These are phyloP conservation scores for Diplocarpon mali DNA, from an alignment of 2,329 filamentous ascomycete genomes.

Conservation along the genomic window DNA sequence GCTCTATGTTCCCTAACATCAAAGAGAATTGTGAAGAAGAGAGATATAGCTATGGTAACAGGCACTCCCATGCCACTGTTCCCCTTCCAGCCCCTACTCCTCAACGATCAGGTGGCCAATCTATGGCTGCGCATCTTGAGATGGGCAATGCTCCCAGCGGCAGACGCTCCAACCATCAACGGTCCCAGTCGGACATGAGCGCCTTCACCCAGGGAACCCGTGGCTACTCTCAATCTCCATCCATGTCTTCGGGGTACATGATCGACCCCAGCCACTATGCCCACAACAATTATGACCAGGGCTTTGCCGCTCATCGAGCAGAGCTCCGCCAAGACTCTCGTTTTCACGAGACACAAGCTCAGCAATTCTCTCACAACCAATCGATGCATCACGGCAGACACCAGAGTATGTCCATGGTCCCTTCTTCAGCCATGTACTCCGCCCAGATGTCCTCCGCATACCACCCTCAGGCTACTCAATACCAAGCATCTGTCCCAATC, in stretches of 20 bases:
- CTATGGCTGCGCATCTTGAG: slow-evolving; percentile 20
- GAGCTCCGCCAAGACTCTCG: neutral
- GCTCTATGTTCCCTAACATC: slow-evolving; percentile 17
- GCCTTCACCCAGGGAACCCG: slow-evolving; percentile 7
- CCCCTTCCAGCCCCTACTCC: slow-evolving; percentile 20
- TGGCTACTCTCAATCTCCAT: slow-evolving; percentile 6
- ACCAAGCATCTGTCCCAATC: neutral
- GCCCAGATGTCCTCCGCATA: neutral
- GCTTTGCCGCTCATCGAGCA: neutral
- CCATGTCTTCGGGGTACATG: neutral
- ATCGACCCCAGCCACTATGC: slow-evolving; percentile 1
- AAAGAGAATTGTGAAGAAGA: slow-evolving; percentile 16
- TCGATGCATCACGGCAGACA: slow-evolving; percentile 1
- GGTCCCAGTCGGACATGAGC: slow-evolving; percentile 25
- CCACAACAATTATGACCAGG: slow-evolving; percentile 2
- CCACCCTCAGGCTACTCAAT: slow-evolving; percentile 1
- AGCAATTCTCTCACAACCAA: neutral
- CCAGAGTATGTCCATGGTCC: slow-evolving; percentile 5
- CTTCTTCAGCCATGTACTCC: slow-evolving; percentile 1
- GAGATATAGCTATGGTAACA: slow-evolving; percentile 2
- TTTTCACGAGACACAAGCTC: slow-evolving; percentile 3
- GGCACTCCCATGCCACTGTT: slow-evolving; percentile 8
- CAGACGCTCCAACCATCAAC: slow-evolving; percentile 17
- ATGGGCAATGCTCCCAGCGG: slow-evolving; percentile 7
- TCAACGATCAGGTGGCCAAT: slow-evolving; percentile 15